Evolutionary conservation across 192 early-diverging fungal genomes (phyloP).

Genomic region (Anaeromyces robustus): DNA sequence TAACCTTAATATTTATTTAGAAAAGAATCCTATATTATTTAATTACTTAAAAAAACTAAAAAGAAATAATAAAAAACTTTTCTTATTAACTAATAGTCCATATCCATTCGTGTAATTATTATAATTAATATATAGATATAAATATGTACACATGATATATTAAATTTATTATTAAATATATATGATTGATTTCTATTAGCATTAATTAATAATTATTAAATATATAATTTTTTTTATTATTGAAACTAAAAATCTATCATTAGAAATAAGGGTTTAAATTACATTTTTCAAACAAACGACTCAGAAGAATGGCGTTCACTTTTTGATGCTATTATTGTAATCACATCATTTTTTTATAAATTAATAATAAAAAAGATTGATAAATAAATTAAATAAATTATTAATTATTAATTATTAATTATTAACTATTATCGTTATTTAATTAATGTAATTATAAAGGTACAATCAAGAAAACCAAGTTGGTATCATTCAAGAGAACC

Average conservation of each 20-base stretch:
- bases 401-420: no score
- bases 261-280: background rate
- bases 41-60: background rate
- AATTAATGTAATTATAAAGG: background rate
- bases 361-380: no score
- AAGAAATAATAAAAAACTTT: background rate
- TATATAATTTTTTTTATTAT: no score
- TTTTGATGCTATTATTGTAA: background rate
- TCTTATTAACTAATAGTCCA: background rate
- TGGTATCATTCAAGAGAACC: background rate
- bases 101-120: background rate
- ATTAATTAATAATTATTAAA: no score
- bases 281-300: background rate
- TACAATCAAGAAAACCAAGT: background rate
- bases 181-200: no score
- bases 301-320: background rate
- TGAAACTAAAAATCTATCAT: no score
- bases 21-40: background rate
- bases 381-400: no score
- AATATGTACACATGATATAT: no score
- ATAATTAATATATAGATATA: background rate
- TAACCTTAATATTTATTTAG: background rate
- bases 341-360: background rate
- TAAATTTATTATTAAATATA: no score
- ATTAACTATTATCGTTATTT: no score